A percentile compares a stretch with the other conserved stretches of the same genome.
These are phyloP conservation scores for Schizopora paradoxa DNA, from an alignment of 1,284 basidiomycete genomes.

Conservation along the genomic window DNA sequence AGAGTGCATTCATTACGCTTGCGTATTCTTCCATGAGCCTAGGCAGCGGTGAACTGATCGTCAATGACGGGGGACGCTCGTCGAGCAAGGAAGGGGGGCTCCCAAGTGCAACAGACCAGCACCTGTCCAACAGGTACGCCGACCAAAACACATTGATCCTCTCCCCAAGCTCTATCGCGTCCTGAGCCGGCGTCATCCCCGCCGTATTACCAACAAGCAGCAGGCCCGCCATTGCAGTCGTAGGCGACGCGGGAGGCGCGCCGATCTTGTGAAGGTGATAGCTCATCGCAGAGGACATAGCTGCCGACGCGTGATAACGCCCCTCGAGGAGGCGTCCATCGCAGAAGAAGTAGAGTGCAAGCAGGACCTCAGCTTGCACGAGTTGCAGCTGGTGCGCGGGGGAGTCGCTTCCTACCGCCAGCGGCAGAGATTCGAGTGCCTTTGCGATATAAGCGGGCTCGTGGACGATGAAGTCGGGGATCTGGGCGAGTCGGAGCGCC, in stretches of 20 bases:
- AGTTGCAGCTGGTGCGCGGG: constrained; percentile 6
- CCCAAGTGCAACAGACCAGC: constrained; percentile 15
- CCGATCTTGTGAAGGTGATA: constrained; percentile 12
- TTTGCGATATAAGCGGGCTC: constrained; percentile 4
- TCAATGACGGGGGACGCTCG: constrained; percentile 6
- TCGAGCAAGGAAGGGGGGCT: constrained; percentile 9
- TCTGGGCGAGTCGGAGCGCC: neutral
- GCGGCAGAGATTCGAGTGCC: neutral
- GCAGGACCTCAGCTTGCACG: constrained; percentile 16
- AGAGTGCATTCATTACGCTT: neutral
- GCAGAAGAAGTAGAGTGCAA: constrained; percentile 13
- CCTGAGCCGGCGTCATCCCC: neutral
- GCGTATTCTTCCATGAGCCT: constrained; percentile 5
- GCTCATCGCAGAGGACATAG: constrained; percentile 5
- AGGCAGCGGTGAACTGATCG: constrained; percentile 13
- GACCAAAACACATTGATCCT: constrained; percentile 14
- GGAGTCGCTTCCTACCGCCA: neutral
- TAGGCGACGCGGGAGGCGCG: neutral
- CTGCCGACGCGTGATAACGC: constrained; percentile 12
- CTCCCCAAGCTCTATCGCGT: constrained; percentile 9
- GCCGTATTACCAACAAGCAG: neutral
- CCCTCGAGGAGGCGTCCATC: constrained; percentile 14
- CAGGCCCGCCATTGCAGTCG: neutral
- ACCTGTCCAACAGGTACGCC: constrained; percentile 9
- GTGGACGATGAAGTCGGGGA: neutral